Evolutionary conservation across 768 basidiomycete species (phyloP), one percentile per base, ranked within the genome.

Genomic region (Tricholoma sp.): DNA sequence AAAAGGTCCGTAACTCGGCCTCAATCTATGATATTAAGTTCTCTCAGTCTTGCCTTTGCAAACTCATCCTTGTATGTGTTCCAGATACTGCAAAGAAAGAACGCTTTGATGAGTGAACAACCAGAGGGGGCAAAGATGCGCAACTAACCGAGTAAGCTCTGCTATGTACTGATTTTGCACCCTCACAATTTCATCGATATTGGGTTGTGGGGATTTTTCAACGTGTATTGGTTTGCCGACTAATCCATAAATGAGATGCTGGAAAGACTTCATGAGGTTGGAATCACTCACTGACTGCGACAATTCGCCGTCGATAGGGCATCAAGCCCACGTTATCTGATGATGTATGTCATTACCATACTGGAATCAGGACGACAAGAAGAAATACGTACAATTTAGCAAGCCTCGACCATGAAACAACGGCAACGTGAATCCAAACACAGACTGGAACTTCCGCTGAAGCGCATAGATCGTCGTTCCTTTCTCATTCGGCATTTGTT

Each of bases 361-460:
- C 35, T 31, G 11, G 12, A 14, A 4, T 14, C 46, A 55, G 12
- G 14, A 27, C 12, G 57, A 47, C 29, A 50, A 10, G 18, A 43
- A 31, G 22, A 37, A 32, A n/a, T 65, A 31, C 86, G 24, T 62
- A 94, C 95, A 99, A 71, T 98, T 99, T 61, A 98, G 79, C 55
- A 99, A 71, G 11, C 96, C 96, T 58, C 97, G 79, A 2, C 97
- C 97, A 68, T 97, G 96, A 73, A 99, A 99, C n/a, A 99, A 74
- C 0, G 97, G 96, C 10, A 99, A 73, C 0, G 96, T 99, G 69
- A 98, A 99, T 5, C 96, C 96, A 64, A 99, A 98, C 43, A 91
- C 72, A 51, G 79, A 83, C 70, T 98, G 94, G 70, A 99, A 98
- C 66, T 84, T 86, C 69, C 91, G 90, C 72, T 99, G 96, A 5